Conservation (phyloP, 164 flowering plant species). For the Berberis vulgaris region DNA sequence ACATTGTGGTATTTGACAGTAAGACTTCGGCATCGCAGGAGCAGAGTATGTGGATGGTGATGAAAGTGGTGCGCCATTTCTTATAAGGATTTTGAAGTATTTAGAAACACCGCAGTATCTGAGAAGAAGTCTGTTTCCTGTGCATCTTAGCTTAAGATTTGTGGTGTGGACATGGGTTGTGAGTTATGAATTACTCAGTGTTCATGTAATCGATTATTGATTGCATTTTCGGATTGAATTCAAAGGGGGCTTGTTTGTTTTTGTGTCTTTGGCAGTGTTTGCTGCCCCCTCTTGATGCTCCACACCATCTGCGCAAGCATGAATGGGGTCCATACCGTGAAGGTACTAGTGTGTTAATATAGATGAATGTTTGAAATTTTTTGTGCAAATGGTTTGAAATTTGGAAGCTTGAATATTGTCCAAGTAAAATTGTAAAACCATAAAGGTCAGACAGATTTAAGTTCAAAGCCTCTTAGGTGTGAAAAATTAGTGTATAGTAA, state of each 20-base stretch:
- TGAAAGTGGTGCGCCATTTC: slow-evolving; percentile 77
- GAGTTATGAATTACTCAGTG: background rate
- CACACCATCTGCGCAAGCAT: slow-evolving; percentile 95
- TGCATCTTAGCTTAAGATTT: slow-evolving; percentile 66
- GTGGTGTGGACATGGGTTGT: slow-evolving; percentile 45
- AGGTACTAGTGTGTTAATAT: slow-evolving; percentile 31
- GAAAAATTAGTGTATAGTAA: too few species aligned
- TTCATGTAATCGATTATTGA: background rate
- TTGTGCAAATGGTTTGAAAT: too few species aligned
- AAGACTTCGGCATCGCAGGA: slow-evolving; percentile 28
- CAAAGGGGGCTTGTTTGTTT: background rate
- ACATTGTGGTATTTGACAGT: slow-evolving; percentile 72
- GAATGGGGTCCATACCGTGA: slow-evolving; percentile 95
- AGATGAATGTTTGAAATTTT: too few species aligned
- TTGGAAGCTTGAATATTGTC: too few species aligned
- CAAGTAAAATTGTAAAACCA: too few species aligned
- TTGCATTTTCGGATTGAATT: slow-evolving; percentile 1
- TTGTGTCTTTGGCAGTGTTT: slow-evolving; percentile 52
- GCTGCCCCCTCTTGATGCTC: slow-evolving; percentile 98
- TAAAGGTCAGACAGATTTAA: too few species aligned
- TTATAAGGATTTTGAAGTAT: slow-evolving; percentile 66
- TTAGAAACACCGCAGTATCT: slow-evolving; percentile 98
- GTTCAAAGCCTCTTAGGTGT: too few species aligned
- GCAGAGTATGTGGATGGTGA: slow-evolving; percentile 29
- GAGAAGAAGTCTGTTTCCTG: slow-evolving; percentile 66